Evolutionary conservation across 2,329 filamentous ascomycete genomes (phyloP).

Genomic region (Pseudogymnoascus pannorum): DNA sequence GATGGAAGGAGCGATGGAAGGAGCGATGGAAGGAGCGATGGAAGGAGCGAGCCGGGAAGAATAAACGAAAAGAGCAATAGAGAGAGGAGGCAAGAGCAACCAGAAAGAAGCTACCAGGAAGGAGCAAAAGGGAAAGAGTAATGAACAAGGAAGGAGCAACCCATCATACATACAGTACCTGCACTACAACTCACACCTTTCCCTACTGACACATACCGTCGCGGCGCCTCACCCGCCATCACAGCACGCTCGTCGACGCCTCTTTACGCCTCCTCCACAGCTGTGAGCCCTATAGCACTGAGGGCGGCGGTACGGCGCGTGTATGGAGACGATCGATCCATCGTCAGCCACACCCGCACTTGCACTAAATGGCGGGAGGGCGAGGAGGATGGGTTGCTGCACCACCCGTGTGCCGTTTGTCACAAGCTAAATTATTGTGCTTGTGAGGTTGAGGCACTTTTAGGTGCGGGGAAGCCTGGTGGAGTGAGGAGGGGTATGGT

Average conservation of each 20-base stretch:
- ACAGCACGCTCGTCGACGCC: constrained; percentile 54
- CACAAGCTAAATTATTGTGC: background rate
- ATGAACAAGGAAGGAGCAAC: background rate
- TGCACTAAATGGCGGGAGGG: background rate
- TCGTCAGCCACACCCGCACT: background rate
- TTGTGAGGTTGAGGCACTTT: background rate
- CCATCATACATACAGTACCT: background rate
- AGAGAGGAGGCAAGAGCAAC: no score
- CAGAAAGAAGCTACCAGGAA: no score
- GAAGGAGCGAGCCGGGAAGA: no score
- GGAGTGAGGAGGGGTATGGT: background rate
- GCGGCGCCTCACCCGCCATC: constrained; percentile 51
- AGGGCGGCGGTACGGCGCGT: constrained; percentile 36
- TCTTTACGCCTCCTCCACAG: constrained; percentile 62
- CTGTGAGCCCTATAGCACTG: constrained; percentile 47
- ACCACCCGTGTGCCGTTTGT: no score
- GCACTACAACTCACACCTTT: constrained; percentile 40
- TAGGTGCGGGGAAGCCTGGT: background rate
- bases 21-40: no score
- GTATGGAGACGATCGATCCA: constrained; percentile 34
- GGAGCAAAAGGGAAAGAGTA: background rate
- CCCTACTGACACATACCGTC: constrained; percentile 60
- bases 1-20: no score
- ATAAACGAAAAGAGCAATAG: no score
- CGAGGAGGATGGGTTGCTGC: background rate